phyloP scores from a whole-genome alignment of 2,329 filamentous ascomycete genomes.

The Venturia pyrina region DNA sequence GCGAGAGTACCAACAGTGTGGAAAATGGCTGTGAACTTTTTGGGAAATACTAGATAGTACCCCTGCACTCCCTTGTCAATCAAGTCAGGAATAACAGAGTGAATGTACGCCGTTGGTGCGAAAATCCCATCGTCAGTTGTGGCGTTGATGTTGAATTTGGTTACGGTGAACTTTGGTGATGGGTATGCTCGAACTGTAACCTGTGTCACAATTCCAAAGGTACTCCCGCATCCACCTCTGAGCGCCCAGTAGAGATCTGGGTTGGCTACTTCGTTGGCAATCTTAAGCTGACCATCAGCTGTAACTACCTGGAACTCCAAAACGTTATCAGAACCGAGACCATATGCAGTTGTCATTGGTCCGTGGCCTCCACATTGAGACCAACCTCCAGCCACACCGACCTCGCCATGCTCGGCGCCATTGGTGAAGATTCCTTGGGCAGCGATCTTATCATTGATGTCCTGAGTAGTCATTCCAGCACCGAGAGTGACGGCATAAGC shows the following conservation, averaged over 20 bases:
- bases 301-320: conserved; percentile 30
- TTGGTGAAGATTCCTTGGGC: conserved; percentile 8
- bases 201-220: conserved; percentile 24
- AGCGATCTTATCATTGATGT: conserved; percentile 10
- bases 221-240: conserved; percentile 17
- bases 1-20: conserved; percentile 5
- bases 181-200: conserved; percentile 24
- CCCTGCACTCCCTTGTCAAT: conserved; percentile 3
- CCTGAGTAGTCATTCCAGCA: conserved; percentile 11
- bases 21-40: conserved; percentile 7
- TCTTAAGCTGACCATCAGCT: conserved; percentile 25
- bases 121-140: not conserved
- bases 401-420: conserved; percentile 14
- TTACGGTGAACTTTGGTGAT: conserved; percentile 10
- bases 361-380: conserved; percentile 35
- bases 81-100: conserved; percentile 5
- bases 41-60: conserved; percentile 8
- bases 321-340: conserved; percentile 27
- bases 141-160: conserved; percentile 8
- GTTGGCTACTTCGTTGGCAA: conserved; percentile 24
- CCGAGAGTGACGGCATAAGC: conserved; percentile 11
- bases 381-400: conserved; percentile 32
- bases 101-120: conserved; percentile 5
- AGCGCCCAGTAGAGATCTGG: conserved; percentile 28
- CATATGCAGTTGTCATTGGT: conserved; percentile 27